These are phyloP conservation scores for Daldinia eschscholtzii DNA, from an alignment of 2,329 filamentous ascomycete species.

Conservation along the genomic window DNA sequence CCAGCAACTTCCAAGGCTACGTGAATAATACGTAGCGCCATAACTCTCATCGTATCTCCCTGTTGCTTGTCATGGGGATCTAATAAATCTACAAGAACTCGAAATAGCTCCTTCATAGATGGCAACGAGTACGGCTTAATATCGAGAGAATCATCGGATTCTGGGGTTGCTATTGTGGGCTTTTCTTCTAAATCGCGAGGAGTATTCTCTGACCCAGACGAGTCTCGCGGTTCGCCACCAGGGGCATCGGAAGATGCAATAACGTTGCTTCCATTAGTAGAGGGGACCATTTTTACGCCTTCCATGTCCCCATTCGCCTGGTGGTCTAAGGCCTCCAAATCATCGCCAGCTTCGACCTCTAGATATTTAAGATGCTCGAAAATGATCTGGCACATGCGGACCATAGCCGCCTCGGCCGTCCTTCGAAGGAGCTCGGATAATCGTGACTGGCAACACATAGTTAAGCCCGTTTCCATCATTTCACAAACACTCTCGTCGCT, in stretches of 20 bases:
- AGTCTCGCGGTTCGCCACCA: conserved; percentile 55
- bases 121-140: conserved; percentile 93
- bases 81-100: conserved; percentile 91
- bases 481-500: conserved; percentile 98
- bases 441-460: conserved; percentile 94
- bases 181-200: conserved; percentile 48
- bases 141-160: conserved; percentile 57
- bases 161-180: conserved; percentile 44
- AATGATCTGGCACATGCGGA: conserved; percentile 98
- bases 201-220: conserved; percentile 59
- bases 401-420: conserved; percentile 96
- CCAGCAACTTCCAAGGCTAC: conserved; percentile 96
- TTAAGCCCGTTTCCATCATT: conserved; percentile 98
- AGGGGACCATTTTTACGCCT: conserved; percentile 85
- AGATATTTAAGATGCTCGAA: conserved; percentile 93
- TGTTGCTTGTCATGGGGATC: conserved; percentile 94
- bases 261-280: conserved; percentile 73
- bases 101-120: conserved; percentile 93
- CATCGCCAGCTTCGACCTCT: conserved; percentile 79
- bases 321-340: conserved; percentile 74
- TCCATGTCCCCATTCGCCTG: conserved; percentile 77
- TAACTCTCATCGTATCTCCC: conserved; percentile 94
- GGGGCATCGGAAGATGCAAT: conserved; percentile 65
- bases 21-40: conserved; percentile 97
- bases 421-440: conserved; percentile 90